phyloP scores from a whole-genome alignment of 1,284 basidiomycete genomes.

The Boletus subluridellus region DNA sequence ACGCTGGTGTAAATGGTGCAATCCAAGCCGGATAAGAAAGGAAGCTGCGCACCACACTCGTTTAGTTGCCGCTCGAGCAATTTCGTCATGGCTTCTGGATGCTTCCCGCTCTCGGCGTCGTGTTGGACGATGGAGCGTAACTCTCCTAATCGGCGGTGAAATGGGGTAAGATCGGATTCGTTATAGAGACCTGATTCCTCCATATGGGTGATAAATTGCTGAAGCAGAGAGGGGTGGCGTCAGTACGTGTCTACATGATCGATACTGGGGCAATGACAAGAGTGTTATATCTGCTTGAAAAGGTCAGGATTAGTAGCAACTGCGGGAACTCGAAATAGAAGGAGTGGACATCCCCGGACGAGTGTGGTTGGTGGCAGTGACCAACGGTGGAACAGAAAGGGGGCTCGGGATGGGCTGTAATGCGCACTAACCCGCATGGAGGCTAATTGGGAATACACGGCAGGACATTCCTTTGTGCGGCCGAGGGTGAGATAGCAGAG shows the following conservation, averaged over 20 bases:
- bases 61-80: constrained; percentile 89
- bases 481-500: constrained; percentile 92
- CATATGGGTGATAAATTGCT: constrained; percentile 94
- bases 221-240: constrained; percentile 23
- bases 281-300: constrained; percentile 24
- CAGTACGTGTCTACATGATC: constrained; percentile 28
- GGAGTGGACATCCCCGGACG: background rate
- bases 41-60: constrained; percentile 72
- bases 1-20: constrained; percentile 2
- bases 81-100: constrained; percentile 85
- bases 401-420: background rate
- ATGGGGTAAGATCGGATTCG: constrained; percentile 82
- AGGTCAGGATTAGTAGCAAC: constrained; percentile 24
- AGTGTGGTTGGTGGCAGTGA: background rate
- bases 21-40: constrained; percentile 10
- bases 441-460: constrained; percentile 90
- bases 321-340: constrained; percentile 8
- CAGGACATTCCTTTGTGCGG: constrained; percentile 88
- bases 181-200: constrained; percentile 93
- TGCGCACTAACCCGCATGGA: constrained; percentile 79
- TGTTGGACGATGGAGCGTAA: constrained; percentile 80
- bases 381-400: constrained; percentile 8
- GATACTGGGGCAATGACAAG: constrained; percentile 19
- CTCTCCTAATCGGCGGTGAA: constrained; percentile 74
- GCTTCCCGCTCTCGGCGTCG: constrained; percentile 78